A percentile compares a stretch with the other conserved stretches of the same genome.
Conservation (phyloP, 495 filamentous ascomycete genomes). For the Peziza echinospora region DNA sequence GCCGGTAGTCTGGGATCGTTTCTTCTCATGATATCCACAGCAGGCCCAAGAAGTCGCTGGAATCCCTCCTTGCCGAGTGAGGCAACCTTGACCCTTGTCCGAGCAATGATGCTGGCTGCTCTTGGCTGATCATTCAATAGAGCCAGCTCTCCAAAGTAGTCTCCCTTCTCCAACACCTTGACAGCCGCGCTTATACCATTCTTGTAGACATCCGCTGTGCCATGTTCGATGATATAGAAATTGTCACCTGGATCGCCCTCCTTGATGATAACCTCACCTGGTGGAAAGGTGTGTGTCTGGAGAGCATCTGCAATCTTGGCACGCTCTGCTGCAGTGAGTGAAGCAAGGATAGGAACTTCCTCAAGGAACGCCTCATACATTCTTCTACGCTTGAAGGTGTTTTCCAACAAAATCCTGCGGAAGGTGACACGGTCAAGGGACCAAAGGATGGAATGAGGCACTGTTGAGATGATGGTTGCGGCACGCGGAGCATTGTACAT, state of each 20-base stretch:
- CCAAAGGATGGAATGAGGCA: conserved; percentile 66
- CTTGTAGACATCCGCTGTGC: conserved; percentile 74
- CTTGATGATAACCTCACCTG: conserved; percentile 62
- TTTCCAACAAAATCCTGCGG: conserved; percentile 95
- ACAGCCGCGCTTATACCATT: conserved; percentile 38
- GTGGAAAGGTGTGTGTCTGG: conserved; percentile 65
- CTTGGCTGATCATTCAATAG: conserved; percentile 81
- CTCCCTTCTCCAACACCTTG: conserved; percentile 66
- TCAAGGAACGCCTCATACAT: conserved; percentile 98
- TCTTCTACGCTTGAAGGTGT: conserved; percentile 78
- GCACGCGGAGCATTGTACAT: conserved; percentile 98
- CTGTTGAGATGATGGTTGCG: conserved; percentile 78
- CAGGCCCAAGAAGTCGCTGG: conserved; percentile 76
- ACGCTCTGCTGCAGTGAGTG: conserved; percentile 72
- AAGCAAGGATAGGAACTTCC: conserved; percentile 73
- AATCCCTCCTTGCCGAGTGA: conserved; percentile 83
- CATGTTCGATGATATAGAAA: conserved; percentile 79
- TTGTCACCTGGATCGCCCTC: conserved; percentile 83
- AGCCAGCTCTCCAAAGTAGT: conserved; percentile 92
- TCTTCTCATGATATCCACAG: conserved; percentile 84
- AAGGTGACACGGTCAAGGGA: conserved; percentile 89
- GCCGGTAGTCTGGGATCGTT: conserved; percentile 29
- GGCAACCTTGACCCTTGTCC: conserved; percentile 81
- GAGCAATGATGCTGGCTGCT: conserved; percentile 69
- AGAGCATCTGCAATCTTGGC: conserved; percentile 93